A percentile compares a stretch with the other conserved stretches of the same genome.
Conservation (phyloP, 768 basidiomycete species). For the Russula emetica region DNA sequence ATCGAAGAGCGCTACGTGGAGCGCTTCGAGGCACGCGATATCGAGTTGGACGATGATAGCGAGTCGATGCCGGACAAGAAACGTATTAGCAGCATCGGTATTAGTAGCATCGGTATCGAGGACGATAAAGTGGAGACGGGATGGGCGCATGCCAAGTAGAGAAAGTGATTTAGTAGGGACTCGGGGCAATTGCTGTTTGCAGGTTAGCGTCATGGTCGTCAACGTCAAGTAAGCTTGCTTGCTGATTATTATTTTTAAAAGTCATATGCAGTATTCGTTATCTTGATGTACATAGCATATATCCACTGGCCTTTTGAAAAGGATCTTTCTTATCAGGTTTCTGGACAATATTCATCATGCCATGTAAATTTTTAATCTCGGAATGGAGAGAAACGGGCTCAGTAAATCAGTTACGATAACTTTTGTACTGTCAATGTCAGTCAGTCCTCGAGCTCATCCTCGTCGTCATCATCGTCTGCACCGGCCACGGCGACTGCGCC, state of each 20-base stretch:
- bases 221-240: not conserved
- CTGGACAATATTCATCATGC: too few relatives aligned
- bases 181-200: too few relatives aligned
- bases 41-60: constrained; percentile 22
- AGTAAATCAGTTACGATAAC: not conserved
- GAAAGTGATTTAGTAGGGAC: not conserved
- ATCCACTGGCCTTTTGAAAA: constrained; percentile 1
- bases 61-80: constrained; percentile 5
- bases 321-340: not conserved
- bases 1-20: constrained; percentile 19
- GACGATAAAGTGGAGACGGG: not conserved
- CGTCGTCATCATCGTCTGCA: constrained; percentile 18
- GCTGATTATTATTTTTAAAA: not conserved
- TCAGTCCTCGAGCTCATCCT: constrained; percentile 27
- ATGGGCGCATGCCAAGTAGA: constrained; percentile 16
- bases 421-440: not conserved
- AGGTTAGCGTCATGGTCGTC: too few relatives aligned
- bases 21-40: constrained; percentile 26
- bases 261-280: not conserved
- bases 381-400: not conserved
- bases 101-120: accelerated
- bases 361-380: too few relatives aligned
- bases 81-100: not conserved
- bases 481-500: too few relatives aligned
- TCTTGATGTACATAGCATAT: not conserved